Conservation (phyloP, 768 basidiomycete species). For the Mycena galopus region DNA sequence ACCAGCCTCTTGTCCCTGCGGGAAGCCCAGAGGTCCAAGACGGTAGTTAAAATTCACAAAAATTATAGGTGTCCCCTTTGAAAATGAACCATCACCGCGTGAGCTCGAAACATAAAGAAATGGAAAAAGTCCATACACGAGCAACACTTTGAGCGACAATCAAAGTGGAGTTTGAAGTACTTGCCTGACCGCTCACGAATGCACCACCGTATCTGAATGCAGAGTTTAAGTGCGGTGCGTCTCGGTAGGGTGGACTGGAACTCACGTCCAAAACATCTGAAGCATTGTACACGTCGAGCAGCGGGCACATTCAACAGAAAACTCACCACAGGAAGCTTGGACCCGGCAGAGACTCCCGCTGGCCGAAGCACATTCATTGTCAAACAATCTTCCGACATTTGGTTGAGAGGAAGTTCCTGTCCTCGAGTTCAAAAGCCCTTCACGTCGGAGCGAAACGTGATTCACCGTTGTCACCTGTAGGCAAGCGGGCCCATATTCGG, state of each 20-base stretch:
- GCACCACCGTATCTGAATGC: slow-evolving; percentile 1
- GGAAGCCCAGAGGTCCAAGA: not conserved
- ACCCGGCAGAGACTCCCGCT: not conserved
- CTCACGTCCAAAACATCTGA: slow-evolving; percentile 15
- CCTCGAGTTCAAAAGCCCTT: not conserved
- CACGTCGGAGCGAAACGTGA: too few relatives aligned
- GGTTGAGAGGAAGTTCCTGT: slow-evolving; percentile 1
- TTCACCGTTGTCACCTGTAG: not conserved
- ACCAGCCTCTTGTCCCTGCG: slow-evolving; percentile 38
- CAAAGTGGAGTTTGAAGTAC: not conserved
- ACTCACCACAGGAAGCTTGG: slow-evolving; percentile 10
- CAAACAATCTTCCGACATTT: slow-evolving; percentile 16
- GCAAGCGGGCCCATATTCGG: not conserved
- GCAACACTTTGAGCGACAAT: slow-evolving; percentile 28
- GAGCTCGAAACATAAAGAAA: not conserved
- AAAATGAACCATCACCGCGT: too few relatives aligned
- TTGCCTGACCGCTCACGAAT: not conserved
- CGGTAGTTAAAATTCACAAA: slow-evolving; percentile 61
- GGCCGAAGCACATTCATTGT: slow-evolving; percentile 8
- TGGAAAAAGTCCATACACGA: not conserved
- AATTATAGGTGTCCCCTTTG: slow-evolving; percentile 51
- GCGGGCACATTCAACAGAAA: not conserved
- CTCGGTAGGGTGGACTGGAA: not conserved
- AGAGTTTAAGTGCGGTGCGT: not conserved
- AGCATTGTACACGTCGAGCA: not conserved